Evolutionary conservation across 139 green algal genomes (phyloP), one percentile per base, ranked within the genome.

Genomic region (Axilococcus clingmanii): DNA sequence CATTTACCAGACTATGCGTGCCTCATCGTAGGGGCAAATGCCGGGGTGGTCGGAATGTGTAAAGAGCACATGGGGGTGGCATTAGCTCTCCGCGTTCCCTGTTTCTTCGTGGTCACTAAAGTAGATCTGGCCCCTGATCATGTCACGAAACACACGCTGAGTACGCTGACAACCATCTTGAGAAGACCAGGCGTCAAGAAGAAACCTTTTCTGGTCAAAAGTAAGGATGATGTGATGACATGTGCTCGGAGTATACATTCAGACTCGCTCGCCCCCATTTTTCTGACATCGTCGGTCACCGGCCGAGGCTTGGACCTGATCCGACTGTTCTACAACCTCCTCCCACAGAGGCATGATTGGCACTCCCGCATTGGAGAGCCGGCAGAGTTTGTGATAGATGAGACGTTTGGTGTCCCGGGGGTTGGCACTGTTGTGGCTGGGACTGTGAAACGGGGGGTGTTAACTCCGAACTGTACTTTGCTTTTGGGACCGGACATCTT

Each of bases 31-130:
- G 66, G 79, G 2, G 77, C 77, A 36, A 86, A 80, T 52, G 66
- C 70, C 15, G 87, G 85, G 5, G 67, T 95, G 7, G 80, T 95
- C 38, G 87, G 87, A 38, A 94, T 89, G 75, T 84, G 70, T 63
- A 93, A 94, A 76, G 87, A 95, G 78, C 82, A 97, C 65, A 57
- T 92, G 69, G 76, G 94, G 6, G 81, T 93, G 71, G 75, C 90
- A 15, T 75, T 97, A 58, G 84, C 89, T 2, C 69, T 95, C 37
- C 82, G 89, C 65, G 71, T 91, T 36, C 87, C 85, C 0, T 75
- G 82, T 15, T 93, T 95, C 70, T 94, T 95, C 52, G 57, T 94
- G 24, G 69, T 92, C 36, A 92, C 85, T 59, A 94, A 80, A 60
- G 46, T 91, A 8, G 87, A 95, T 72, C 87, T 95, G 42, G 82